Percentiles rank a stretch among this genome's conserved stretches.
Evolutionary conservation across 257 asterid species (phyloP).

Genomic region (Orobanche coerulescens): DNA sequence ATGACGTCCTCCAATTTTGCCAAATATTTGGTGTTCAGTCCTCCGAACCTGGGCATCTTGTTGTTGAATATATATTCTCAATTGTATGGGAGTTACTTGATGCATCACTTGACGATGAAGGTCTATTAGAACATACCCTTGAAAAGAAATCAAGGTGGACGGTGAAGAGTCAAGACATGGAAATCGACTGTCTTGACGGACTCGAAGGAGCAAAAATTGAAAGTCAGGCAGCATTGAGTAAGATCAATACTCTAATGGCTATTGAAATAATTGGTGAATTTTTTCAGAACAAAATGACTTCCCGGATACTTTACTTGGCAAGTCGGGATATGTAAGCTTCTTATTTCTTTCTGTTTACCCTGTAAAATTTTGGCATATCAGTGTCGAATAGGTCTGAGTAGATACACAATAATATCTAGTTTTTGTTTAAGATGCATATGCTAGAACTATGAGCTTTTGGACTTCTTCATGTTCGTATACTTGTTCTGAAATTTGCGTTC

Average conservation of each 20-base stretch:
- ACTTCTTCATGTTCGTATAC: constrained; percentile 12
- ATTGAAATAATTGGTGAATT: constrained; percentile 78
- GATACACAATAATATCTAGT: neutral
- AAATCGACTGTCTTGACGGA: constrained; percentile 51
- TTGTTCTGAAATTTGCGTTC: constrained; percentile 24
- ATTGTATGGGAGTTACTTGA: constrained; percentile 83
- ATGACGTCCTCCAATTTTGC: constrained; percentile 50
- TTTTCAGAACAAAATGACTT: constrained; percentile 54
- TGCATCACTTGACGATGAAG: constrained; percentile 92
- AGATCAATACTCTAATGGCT: constrained; percentile 67
- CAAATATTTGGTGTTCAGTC: constrained; percentile 55
- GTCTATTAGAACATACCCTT: constrained; percentile 59
- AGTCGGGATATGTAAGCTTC: constrained; percentile 74
- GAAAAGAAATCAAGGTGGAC: constrained; percentile 82
- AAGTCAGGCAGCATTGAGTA: constrained; percentile 50
- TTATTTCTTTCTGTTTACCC: constrained; percentile 19
- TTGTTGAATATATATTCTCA: constrained; percentile 62
- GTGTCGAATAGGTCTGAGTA: constrained; percentile 1
- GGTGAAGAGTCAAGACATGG: constrained; percentile 62
- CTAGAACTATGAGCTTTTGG: constrained; percentile 15
- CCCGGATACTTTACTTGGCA: constrained; percentile 72
- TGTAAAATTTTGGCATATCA: neutral
- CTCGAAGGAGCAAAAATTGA: constrained; percentile 57
- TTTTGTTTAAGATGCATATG: constrained; percentile 10
- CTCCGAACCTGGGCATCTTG: constrained; percentile 66